phyloP scores from a whole-genome alignment of 2,329 filamentous ascomycete genomes.

The Trichoderma gracile region DNA sequence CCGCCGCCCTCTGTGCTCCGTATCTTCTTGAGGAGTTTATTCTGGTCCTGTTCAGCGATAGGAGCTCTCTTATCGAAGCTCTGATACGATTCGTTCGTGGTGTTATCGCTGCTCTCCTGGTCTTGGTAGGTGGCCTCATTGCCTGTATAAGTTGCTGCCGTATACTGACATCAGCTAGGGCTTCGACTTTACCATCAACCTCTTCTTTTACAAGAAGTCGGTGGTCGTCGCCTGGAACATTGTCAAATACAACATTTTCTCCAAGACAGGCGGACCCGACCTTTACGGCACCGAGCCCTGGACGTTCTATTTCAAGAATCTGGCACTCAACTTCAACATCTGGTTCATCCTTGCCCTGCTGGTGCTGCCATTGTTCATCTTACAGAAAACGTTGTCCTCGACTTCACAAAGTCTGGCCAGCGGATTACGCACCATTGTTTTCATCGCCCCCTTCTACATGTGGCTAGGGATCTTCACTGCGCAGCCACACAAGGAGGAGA shows the following conservation, averaged over 20 bases:
- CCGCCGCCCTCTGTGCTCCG: slow-evolving; percentile 76
- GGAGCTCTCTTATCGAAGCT: slow-evolving; percentile 60
- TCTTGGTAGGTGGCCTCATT: slow-evolving; percentile 60
- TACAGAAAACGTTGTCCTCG: slow-evolving; percentile 67
- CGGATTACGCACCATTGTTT: slow-evolving; percentile 72
- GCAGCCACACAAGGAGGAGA: slow-evolving; percentile 95
- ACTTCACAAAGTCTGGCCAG: slow-evolving; percentile 66
- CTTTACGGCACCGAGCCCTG: slow-evolving; percentile 96
- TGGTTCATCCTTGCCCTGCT: slow-evolving; percentile 83
- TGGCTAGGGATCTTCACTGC: slow-evolving; percentile 90
- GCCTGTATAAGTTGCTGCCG: background rate
- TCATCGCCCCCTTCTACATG: slow-evolving; percentile 85
- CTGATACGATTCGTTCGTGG: slow-evolving; percentile 67
- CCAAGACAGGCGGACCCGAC: slow-evolving; percentile 76
- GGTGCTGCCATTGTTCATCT: slow-evolving; percentile 70
- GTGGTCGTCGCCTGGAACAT: slow-evolving; percentile 87
- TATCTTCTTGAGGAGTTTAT: slow-evolving; percentile 78
- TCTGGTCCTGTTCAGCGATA: slow-evolving; percentile 54
- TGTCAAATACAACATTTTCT: slow-evolving; percentile 92
- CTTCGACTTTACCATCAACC: slow-evolving; percentile 70
- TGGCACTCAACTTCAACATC: slow-evolving; percentile 90
- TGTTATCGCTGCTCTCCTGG: slow-evolving; percentile 60
- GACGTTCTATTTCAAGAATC: slow-evolving; percentile 93
- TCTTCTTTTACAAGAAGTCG: slow-evolving; percentile 80
- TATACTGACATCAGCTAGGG: slow-evolving; percentile 47